Evolutionary conservation across 306 rosid species (phyloP), one percentile per base, ranked within the genome.

Genomic region (Prunus campanulata): DNA sequence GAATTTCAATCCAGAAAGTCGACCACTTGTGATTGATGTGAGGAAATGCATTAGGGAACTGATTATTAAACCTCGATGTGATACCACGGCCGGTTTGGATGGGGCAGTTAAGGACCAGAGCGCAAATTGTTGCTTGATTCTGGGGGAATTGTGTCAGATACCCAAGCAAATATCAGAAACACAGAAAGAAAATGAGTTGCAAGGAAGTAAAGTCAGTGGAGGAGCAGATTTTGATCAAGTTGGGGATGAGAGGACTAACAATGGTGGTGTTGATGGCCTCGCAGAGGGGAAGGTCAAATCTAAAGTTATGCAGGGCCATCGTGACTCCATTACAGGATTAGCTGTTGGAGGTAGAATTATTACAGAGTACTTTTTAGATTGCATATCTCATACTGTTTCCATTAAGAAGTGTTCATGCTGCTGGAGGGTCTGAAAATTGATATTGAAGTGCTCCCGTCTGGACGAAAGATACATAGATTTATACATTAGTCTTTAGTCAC

Each of bases 281-380:
- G 79, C 91, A 27, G 76, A 66, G 82, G 97, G 91, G 85, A 81
- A 71, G 77, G 27, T 82, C 66, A 88, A 90, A 85, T 81, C 77
- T 50, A 87, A 82, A 79, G 91, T 87, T 83, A 77, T 94, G 72
- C 86, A 80, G 60, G 90, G 97, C 65, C 98, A 92, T 89, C 90
- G 87, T 78, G 97, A 88, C 78, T 87, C 91, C 76, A 80, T 94
- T 83, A 80, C 96, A 14, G 93, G 90, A 65, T 87, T 94, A 73
- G 86, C 89, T 59, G 87, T 90, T 67, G 98, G 98, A 78, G 98
- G 98, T 94, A 87, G 72, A 65, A 29, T 76, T 69, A 66, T 32
- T 57, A 46, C 13, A 16, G n/a, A 14, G 65, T 48, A 50, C n/a
- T 57, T 74, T 25, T 68, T 47, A 48, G 39, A 19, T 55, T 16